Evolutionary conservation across 2,329 filamentous ascomycete species (phyloP), one percentile per base, ranked within the genome.

Genomic region (Trichophyton simii): DNA sequence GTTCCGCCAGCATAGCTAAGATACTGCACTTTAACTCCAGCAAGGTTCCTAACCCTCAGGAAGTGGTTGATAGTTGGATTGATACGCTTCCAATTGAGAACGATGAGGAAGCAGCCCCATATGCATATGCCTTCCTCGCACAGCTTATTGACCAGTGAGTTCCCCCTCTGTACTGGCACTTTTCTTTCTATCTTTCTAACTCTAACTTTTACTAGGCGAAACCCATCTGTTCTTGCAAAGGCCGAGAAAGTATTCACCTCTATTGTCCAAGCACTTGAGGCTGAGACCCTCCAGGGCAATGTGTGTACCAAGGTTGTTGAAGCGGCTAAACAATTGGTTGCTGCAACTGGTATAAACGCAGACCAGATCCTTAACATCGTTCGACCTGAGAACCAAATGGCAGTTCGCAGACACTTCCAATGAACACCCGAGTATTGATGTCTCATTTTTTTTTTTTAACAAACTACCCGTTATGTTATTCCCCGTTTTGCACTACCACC

Each of bases 51-150:
- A 89, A 95, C 69, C 80, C 83, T 58, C 86, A 94, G 70, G 82
- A 87, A 42, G 81, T 96, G 28, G 85, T 90, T 48, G 77, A 80
- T n/a, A 87, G 88, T 71, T 99, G 94, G 94, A 78, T 99, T 57
- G 86, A 90, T 66, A 96, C 92, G 0, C 79, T 99, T 41, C 94
- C 94, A 0, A 87, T 99, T 59, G 86, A 87, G 15, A 96, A 96
- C 70, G 94, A 99, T 67, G 94, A 99, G 73, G 94, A 99, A 77
- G 94, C 94, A 3, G 94, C 94, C 20, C 94, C 94, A 13, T 97
- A 95, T 73, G 91, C 91, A 1, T 99, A 99, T 72, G 86, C 87
- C 52, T 99, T 96, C 77, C 79, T 99, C 62, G 86, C 89, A 11
- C 87, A 96, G 72, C 77, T 99, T 65, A 96, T 97, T 72, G 88